Base-by-base conservation (phyloP, 2,329 filamentous ascomycete species). In the Cladosporium sp. region DNA sequence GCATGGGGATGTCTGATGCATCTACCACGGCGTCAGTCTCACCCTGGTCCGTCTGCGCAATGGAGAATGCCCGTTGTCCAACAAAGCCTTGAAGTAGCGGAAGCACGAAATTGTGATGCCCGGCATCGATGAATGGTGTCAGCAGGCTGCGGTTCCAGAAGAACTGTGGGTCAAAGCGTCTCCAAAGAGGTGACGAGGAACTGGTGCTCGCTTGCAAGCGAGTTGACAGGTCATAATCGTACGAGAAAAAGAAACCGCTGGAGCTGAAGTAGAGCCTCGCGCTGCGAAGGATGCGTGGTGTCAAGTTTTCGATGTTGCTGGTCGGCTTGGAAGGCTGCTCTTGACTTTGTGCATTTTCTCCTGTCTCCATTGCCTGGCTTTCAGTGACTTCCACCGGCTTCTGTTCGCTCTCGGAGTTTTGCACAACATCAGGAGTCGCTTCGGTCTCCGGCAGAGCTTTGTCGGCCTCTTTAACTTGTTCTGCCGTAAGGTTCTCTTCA, bases 61-160 rank as follows among this genome's bases (percentile, higher is more conserved):
- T 61, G 8, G 84, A 79, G 66, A 98, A 97, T 2, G 83, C 76
- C 57, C 82, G 78, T 69, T 97, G 93, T 1, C 92, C 92, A 16
- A 98, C 82, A 61, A 97, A 98, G 0, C 93, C 93, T 70, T 97
- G 93, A 71, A 98, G 87, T 3, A 98, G 62, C 2, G 93, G 93
- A 18, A 97, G 72, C 1, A 86, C 77, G 50, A 95, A 78, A 0
- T 76, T 74, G 61, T 89, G 81, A 18, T 88, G 81, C 0, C 86
- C 84, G n/a, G 80, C 77, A 14, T 87, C 79, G 44, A 89, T 80
- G 56, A 98, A 90, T 0, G 87, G 84, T 28, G 79, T 72, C 22
- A 88, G 73, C 11, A 96, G 77, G 64, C 89, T 77, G 22, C 78
- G 79, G 64, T 98, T 98, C 92, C 93, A 98, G 68, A 96, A 97